These are phyloP conservation scores for Diophrys sp. DNA, from an alignment of 73 alveolate genomes.

Conservation along the genomic window DNA sequence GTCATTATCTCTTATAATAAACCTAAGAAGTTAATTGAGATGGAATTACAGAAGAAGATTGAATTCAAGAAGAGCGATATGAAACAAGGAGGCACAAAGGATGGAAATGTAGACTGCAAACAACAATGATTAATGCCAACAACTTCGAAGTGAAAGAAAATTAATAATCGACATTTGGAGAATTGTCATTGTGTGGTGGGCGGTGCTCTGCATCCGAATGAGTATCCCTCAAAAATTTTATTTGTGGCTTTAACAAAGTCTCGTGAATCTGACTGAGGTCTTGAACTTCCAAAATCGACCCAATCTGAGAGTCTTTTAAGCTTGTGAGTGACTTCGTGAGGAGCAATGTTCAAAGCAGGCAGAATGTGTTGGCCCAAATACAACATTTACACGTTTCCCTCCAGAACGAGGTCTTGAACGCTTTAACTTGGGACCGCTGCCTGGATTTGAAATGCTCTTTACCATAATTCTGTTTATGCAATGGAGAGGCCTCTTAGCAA, in stretches of 20 bases:
- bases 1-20: constrained; percentile 93
- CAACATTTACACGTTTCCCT: not conserved
- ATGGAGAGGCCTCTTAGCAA: not conserved
- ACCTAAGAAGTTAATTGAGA: constrained; percentile 81
- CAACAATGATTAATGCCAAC: not conserved
- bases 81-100: constrained; percentile 49
- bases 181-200: not conserved
- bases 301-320: not conserved
- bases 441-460: not conserved
- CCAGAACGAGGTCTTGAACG: not conserved
- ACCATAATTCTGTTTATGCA: not conserved
- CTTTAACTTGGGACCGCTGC: not conserved
- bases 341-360: not conserved
- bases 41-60: constrained; percentile 60
- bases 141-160: not conserved
- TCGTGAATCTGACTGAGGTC: not conserved
- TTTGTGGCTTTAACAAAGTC: not conserved
- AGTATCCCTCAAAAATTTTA: too few species aligned
- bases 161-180: not conserved
- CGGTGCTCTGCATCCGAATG: too few species aligned
- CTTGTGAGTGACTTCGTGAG: not conserved
- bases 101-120: constrained; percentile 45
- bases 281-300: not conserved
- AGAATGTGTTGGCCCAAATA: not conserved
- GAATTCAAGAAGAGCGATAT: constrained; percentile 53